Evolutionary conservation across 129 eudicot genomes (phyloP).

Genomic region (Centaurea solstitialis): DNA sequence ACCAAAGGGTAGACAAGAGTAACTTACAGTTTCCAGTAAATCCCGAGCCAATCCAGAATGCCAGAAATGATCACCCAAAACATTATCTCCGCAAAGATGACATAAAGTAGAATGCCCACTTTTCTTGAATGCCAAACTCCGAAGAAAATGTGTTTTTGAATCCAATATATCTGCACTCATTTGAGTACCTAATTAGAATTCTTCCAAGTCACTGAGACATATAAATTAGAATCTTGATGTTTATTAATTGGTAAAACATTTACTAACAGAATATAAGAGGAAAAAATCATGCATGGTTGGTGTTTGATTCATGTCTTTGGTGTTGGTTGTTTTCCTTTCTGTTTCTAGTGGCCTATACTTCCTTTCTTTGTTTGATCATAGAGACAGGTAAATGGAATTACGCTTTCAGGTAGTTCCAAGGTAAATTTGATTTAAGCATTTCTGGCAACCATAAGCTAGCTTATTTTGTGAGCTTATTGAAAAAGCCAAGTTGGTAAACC

Average conservation of each 20-base stretch:
- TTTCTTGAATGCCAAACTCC: slow-evolving; percentile 78
- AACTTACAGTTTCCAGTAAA: slow-evolving; percentile 68
- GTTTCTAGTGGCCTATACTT: neutral
- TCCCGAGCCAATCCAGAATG: slow-evolving; percentile 52
- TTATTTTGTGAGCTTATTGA: neutral
- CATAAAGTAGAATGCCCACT: slow-evolving; percentile 80
- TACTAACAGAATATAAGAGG: neutral
- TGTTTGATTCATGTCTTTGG: neutral
- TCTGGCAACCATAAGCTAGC: neutral
- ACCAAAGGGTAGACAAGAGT: neutral
- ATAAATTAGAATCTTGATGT: neutral
- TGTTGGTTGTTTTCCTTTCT: neutral
- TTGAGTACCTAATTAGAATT: neutral
- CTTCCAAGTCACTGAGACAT: neutral
- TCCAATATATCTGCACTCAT: slow-evolving; percentile 67
- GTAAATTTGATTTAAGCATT: neutral
- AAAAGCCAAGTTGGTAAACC: neutral
- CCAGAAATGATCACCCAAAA: slow-evolving; percentile 86
- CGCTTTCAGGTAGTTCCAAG: neutral
- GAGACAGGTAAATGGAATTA: neutral
- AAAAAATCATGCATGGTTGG: neutral
- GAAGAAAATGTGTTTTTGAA: slow-evolving; percentile 76
- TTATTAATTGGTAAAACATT: no score
- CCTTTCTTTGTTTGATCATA: neutral
- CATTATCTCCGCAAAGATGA: slow-evolving; percentile 77